Percentiles rank a stretch among this genome's conserved stretches.
phyloP scores from a whole-genome alignment of 352 stramenopile species.

The Globisporangium cylindrosporum region DNA sequence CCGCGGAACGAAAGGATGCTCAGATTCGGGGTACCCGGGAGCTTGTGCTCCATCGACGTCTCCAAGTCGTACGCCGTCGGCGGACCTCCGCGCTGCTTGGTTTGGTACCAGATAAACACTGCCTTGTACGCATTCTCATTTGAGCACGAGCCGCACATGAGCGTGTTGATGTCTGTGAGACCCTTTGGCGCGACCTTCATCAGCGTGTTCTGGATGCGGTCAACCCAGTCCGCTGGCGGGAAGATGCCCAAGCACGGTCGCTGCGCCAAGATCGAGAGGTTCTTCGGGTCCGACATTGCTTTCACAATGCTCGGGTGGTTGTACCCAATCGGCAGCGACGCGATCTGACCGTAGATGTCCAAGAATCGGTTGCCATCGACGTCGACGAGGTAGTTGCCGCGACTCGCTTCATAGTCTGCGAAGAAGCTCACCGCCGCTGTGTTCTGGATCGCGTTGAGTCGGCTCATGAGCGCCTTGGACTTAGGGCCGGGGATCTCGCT shows the following conservation, averaged over 20 bases:
- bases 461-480: conserved; percentile 49
- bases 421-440: conserved; percentile 74
- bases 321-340: conserved; percentile 82
- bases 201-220: conserved; percentile 63
- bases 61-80: conserved; percentile 64
- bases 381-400: conserved; percentile 84
- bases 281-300: conserved; percentile 57
- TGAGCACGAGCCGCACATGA: conserved; percentile 86
- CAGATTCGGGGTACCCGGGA: conserved; percentile 66
- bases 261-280: conserved; percentile 68
- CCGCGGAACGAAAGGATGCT: conserved; percentile 84
- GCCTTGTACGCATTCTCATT: conserved; percentile 88
- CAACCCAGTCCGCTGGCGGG: conserved; percentile 70
- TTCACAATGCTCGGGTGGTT: conserved; percentile 76
- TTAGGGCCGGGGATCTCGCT: conserved; percentile 58
- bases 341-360: conserved; percentile 84
- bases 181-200: conserved; percentile 51
- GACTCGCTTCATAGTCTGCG: conserved; percentile 67
- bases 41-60: conserved; percentile 65
- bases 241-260: conserved; percentile 77
- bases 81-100: conserved; percentile 57
- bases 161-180: conserved; percentile 72
- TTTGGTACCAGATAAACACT: conserved; percentile 88
- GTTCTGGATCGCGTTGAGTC: conserved; percentile 63
- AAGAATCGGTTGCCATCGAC: conserved; percentile 83